Evolutionary conservation across 495 filamentous ascomycete species (phyloP), one percentile per base, ranked within the genome.

Genomic region (Aspergillus asperescens): DNA sequence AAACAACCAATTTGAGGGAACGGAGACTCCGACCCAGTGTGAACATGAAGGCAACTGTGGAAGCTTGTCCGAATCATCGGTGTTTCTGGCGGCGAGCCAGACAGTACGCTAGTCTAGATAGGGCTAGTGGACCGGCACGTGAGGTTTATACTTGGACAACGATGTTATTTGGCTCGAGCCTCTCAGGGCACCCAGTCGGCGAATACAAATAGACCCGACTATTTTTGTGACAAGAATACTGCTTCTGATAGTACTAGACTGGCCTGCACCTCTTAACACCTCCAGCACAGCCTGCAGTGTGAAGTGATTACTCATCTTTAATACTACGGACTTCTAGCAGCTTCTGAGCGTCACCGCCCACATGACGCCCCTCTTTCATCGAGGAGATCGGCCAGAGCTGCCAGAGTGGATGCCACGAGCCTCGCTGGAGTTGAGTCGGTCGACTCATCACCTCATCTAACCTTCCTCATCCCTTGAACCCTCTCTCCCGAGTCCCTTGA

Each of bases 331-430:
- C 45, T 57, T 57, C 55, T 57, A 57, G 55, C 44, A 53, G 47
- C 50, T 57, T 57, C 55, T 50, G 28, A 20, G 23, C n/a, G 31
- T 52, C 55, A 57, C 55, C 55, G 55, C 55, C 55, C 55, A 57
- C 55, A 46, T 57, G 55, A 57, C 48, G 19, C 28, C 38, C 48
- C 43, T 37, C 43, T 24, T 47, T 23, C 44, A 19, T 22, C 25
- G 20, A 41, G 43, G 25, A 16, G 25, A 47, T 20, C 44, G 44
- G 27, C 29, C 39, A 5, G 35, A 41, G 38, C 38, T 41, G 38
- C 38, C 38, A 41, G 38, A n/a, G 29, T 46, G 50, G 50, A 43
- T 44, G 41, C n/a, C 29, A 31, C 20, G 41, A 44, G 22, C 32
- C 38, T 51, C 41, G n/a, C 50, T 23, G 50, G 32, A 24, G 27